Conservation (phyloP, 352 stramenopile species). For the Elongisporangium anandrum region DNA sequence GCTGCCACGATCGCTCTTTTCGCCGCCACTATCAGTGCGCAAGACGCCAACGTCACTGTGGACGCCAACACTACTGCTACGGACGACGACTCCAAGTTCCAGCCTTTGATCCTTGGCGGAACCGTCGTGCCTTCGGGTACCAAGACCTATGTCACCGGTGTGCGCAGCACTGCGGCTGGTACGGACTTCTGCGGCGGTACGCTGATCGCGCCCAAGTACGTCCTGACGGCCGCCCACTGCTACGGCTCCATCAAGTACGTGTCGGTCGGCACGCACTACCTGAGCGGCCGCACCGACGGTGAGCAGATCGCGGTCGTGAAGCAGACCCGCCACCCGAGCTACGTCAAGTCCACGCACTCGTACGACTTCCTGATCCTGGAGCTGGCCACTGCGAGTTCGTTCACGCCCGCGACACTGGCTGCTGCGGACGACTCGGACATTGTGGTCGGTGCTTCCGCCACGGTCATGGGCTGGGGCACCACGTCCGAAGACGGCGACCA, state of each 20-base stretch:
- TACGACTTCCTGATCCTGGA: slow-evolving; percentile 60
- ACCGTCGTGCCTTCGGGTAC: slow-evolving; percentile 29
- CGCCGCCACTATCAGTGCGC: background rate
- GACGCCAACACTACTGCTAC: slow-evolving; percentile 1
- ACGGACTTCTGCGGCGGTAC: slow-evolving; percentile 50
- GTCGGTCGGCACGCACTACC: slow-evolving; percentile 50
- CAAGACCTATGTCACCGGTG: slow-evolving; percentile 33
- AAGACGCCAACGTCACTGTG: no score
- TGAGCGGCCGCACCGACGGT: slow-evolving; percentile 33
- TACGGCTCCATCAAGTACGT: slow-evolving; percentile 32
- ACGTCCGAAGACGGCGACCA: slow-evolving; percentile 24
- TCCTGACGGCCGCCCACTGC: slow-evolving; percentile 64
- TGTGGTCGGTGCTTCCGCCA: slow-evolving; percentile 20
- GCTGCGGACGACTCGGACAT: slow-evolving; percentile 17
- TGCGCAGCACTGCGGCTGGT: slow-evolving; percentile 22
- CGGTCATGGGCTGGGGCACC: slow-evolving; percentile 36
- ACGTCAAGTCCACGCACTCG: slow-evolving; percentile 11
- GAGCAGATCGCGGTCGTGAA: slow-evolving; percentile 43
- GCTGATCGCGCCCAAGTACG: slow-evolving; percentile 54
- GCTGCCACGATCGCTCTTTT: slow-evolving; percentile 13
- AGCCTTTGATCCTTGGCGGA: slow-evolving; percentile 43
- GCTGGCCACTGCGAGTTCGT: slow-evolving; percentile 26
- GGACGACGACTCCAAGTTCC: slow-evolving; percentile 5
- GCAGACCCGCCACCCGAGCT: slow-evolving; percentile 47
- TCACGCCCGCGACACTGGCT: slow-evolving; percentile 26